Base-by-base conservation (phyloP, 129 eudicot species). In the Flaveria ramosissima region DNA sequence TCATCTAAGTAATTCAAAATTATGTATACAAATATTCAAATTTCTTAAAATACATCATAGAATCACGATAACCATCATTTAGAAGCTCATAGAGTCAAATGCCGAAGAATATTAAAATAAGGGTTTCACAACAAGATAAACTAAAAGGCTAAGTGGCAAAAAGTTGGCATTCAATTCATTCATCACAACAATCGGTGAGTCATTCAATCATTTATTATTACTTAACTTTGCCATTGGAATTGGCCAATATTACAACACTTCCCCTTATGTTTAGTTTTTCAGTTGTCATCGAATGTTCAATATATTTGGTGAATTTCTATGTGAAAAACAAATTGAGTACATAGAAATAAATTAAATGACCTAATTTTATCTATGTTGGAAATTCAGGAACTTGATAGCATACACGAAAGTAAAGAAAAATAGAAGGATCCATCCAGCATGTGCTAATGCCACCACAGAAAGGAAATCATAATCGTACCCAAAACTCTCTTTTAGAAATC, bases 301-400 rank as follows among this genome's bases (percentile, higher is more conserved):
- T 30, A 8, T 6, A 30, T 63, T 43, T 30, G 0, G 1, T 15
- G 12, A 63, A 13, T 3, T 30, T 63, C 16, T 16, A 63, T 13
- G 67, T 19, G 67, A 26, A 27, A 62, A 48, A 66, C 11, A 76
- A 66, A 66, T 20, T 36, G 17, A 16, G 4, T 46, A 65, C n/a
- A 65, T 3, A 76, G 30, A 47, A 8, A 17, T 19, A 32, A 6
- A 64, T 20, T 7, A 42, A 21, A 4, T 3, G n/a, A 17, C n/a
- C 43, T 11, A 17, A 69, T 57, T 15, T 78, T 15, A 80, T 80
- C 83, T 80, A 7, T 52, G 67, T 24, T 80, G 83, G 75, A 80
- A 80, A 67, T 82, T 82, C 64, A 82, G 77, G 50, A 48, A 82
- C 66, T 82, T 82, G 78, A 82, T 82, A 39, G 72, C 85, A 76